Percentiles rank a stretch among this genome's conserved stretches.
Evolutionary conservation across 768 basidiomycete species (phyloP).

Genomic region (Lyophyllum semitale): DNA sequence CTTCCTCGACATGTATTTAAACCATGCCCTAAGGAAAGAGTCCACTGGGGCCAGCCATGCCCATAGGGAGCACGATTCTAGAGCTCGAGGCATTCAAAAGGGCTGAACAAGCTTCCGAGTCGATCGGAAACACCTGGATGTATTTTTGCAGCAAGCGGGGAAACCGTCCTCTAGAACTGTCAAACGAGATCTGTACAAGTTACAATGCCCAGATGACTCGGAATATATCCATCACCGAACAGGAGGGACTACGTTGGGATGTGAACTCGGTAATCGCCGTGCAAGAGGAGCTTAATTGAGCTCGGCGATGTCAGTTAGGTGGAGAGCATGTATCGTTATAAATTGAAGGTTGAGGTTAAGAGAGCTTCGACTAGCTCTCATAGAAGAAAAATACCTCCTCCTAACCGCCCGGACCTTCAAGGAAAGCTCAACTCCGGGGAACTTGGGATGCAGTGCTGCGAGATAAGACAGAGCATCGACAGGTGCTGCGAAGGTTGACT

Average conservation of each 20-base stretch:
- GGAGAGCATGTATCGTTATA: slow-evolving; percentile 2
- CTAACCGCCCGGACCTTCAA: slow-evolving; percentile 13
- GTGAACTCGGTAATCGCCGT: slow-evolving; percentile 13
- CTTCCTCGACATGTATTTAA: background rate
- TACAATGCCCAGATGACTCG: background rate
- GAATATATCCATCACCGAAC: background rate
- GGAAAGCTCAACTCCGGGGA: background rate
- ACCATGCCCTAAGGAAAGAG: background rate
- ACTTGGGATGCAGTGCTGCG: background rate
- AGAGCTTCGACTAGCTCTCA: slow-evolving; percentile 1
- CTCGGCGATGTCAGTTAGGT: slow-evolving; percentile 5
- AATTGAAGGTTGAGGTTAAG: slow-evolving; percentile 17
- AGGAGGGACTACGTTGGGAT: background rate
- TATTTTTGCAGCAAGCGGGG: background rate
- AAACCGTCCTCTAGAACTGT: background rate
- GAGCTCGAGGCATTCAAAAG: background rate
- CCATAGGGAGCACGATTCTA: background rate
- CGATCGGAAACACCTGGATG: background rate
- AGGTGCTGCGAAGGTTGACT: background rate
- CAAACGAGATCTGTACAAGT: background rate
- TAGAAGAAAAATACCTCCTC: slow-evolving; percentile 1
- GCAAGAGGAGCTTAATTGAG: slow-evolving; percentile 7
- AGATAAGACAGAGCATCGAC: background rate
- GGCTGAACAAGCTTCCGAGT: slow-evolving; percentile 1
- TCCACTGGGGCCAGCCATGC: background rate